phyloP scores from a whole-genome alignment of 495 filamentous ascomycete genomes.

The Penicillium waksmanii region DNA sequence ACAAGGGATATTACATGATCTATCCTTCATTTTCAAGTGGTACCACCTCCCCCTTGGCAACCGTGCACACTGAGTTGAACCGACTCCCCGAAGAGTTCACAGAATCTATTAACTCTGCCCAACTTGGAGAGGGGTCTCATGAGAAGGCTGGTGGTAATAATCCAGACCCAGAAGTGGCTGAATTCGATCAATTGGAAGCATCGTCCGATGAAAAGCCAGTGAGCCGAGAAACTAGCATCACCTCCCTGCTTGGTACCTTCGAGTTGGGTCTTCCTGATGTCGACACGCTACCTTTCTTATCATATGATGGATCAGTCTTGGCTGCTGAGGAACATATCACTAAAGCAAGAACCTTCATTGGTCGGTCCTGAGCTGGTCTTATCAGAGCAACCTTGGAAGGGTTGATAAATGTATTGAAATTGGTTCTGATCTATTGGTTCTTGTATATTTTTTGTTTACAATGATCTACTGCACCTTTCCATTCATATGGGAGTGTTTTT shows the following conservation, averaged over 20 bases:
- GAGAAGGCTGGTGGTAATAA: slow-evolving; percentile 17
- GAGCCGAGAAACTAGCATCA: slow-evolving; percentile 30
- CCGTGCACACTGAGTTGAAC: slow-evolving; percentile 74
- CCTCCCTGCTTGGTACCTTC: slow-evolving; percentile 39
- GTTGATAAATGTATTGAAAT: no score
- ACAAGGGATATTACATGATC: slow-evolving; percentile 71
- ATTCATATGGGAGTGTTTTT: no score
- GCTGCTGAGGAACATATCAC: slow-evolving; percentile 15
- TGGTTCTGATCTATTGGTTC: no score
- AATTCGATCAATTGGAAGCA: slow-evolving; percentile 9
- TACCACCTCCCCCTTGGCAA: slow-evolving; percentile 54
- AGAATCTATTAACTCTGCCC: background rate
- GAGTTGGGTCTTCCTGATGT: slow-evolving; percentile 38
- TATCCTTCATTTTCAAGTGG: slow-evolving; percentile 64
- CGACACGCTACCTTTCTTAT: slow-evolving; percentile 38
- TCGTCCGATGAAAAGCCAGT: slow-evolving; percentile 26
- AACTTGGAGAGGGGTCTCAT: background rate
- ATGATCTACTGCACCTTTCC: no score
- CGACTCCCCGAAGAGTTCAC: slow-evolving; percentile 67
- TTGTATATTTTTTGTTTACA: no score
- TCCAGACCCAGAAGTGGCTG: slow-evolving; percentile 6
- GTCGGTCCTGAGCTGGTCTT: background rate
- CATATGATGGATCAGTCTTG: slow-evolving; percentile 37
- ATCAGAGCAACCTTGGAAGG: background rate
- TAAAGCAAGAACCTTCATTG: slow-evolving; percentile 26